phyloP scores from a whole-genome alignment of 129 eudicot species.

The Sambucus nigra region DNA sequence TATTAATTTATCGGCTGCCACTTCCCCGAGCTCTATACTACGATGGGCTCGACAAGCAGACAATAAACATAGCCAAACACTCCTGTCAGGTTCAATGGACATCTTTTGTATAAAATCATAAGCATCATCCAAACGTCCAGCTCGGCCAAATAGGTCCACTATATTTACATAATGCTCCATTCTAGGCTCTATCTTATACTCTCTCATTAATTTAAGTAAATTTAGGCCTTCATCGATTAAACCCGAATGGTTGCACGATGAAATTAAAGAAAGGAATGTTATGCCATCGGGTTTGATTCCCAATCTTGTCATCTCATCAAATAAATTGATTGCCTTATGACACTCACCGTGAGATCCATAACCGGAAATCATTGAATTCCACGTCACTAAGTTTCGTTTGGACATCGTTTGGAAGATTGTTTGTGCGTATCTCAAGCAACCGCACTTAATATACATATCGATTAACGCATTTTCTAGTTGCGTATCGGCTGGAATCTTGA shows the following conservation, averaged over 20 bases:
- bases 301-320: slow-evolving; percentile 12
- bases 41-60: slow-evolving; percentile 29
- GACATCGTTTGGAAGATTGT: slow-evolving; percentile 19
- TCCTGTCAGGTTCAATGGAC: slow-evolving; percentile 18
- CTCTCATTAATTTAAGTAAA: slow-evolving; percentile 14
- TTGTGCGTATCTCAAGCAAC: slow-evolving; percentile 25
- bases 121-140: slow-evolving; percentile 23
- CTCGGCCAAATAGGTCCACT: slow-evolving; percentile 32
- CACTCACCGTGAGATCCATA: slow-evolving; percentile 26
- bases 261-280: slow-evolving; percentile 23
- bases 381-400: slow-evolving; percentile 23
- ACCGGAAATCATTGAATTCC: slow-evolving; percentile 34
- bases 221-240: slow-evolving; percentile 17
- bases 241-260: slow-evolving; percentile 34
- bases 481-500: slow-evolving; percentile 13
- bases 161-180: slow-evolving; percentile 22
- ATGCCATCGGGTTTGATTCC: slow-evolving; percentile 22
- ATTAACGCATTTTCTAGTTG: slow-evolving; percentile 29
- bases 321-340: slow-evolving; percentile 14
- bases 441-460: slow-evolving; percentile 35
- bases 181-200: slow-evolving; percentile 18
- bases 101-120: slow-evolving; percentile 14
- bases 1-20: slow-evolving; percentile 21
- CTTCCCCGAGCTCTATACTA: slow-evolving; percentile 21
- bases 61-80: slow-evolving; percentile 26